Percentiles rank a stretch among this genome's conserved stretches.
Evolutionary conservation across 306 rosid genomes (phyloP).

Genomic region (Quercus rubra): DNA sequence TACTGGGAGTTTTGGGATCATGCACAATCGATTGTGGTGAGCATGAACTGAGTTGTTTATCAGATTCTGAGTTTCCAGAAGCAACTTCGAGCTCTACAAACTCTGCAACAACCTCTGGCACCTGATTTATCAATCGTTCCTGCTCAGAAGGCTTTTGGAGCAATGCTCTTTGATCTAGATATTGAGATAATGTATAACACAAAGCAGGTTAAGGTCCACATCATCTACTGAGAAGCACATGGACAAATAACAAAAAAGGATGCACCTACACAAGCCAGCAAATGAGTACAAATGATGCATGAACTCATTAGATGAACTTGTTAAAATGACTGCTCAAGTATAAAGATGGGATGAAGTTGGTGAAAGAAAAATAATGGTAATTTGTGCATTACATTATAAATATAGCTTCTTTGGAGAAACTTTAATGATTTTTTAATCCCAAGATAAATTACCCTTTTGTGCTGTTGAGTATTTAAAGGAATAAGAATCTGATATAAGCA

Average conservation of each 20-base stretch:
- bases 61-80: neutral
- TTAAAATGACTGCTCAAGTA: neutral
- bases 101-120: neutral
- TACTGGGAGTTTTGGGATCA: neutral
- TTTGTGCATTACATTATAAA: neutral
- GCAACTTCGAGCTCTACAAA: neutral
- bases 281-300: neutral
- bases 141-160: neutral
- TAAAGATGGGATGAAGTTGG: neutral
- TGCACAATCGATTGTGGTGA: neutral
- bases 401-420: neutral
- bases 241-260: neutral
- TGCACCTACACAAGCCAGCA: neutral
- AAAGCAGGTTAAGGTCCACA: neutral
- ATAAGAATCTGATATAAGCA: too few relatives aligned
- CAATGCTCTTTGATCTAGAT: neutral
- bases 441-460: too few relatives aligned
- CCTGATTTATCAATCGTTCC: neutral
- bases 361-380: neutral
- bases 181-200: neutral
- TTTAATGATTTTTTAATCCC: too few relatives aligned
- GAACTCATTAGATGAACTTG: neutral
- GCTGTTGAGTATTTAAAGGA: too few relatives aligned
- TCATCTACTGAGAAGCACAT: neutral
- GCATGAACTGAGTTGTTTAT: neutral